phyloP scores from a whole-genome alignment of 768 basidiomycete genomes.

The Xanthoconium stramineum region DNA sequence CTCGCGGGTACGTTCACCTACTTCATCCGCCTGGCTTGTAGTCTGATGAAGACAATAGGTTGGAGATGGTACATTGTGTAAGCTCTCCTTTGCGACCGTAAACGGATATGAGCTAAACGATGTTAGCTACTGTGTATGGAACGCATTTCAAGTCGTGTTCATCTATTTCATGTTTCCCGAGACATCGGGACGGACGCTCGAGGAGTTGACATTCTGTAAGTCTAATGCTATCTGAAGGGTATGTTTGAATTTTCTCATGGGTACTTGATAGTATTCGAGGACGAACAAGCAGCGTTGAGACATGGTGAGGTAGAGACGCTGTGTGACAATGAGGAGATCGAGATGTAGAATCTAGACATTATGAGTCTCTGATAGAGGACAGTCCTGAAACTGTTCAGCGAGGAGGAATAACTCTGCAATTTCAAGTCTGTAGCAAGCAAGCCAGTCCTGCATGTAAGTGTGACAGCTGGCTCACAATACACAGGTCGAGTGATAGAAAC shows the following conservation, averaged over 20 bases:
- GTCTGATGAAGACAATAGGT: not conserved
- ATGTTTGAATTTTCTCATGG: not conserved
- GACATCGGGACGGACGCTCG: conserved; percentile 17
- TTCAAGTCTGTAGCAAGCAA: too few species aligned
- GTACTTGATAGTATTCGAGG: not conserved
- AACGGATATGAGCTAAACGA: not conserved
- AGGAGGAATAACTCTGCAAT: too few species aligned
- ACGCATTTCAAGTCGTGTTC: conserved; percentile 12
- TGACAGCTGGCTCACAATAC: too few species aligned
- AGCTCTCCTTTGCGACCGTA: not conserved
- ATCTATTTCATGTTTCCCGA: conserved; percentile 20
- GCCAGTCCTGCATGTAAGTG: too few species aligned
- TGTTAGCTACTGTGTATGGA: conserved; percentile 16
- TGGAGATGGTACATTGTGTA: conserved; percentile 13
- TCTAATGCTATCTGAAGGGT: not conserved
- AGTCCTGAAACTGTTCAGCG: not conserved
- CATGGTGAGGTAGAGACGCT: not conserved
- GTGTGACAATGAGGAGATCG: not conserved
- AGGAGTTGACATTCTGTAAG: conserved; percentile 19
- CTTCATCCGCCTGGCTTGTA: not conserved
- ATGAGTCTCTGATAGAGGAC: not conserved
- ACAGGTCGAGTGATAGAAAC: too few species aligned
- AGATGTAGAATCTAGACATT: not conserved
- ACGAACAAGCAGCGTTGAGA: not conserved
- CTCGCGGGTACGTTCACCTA: conserved; percentile 1